phyloP scores from a whole-genome alignment of 2,329 filamentous ascomycete genomes.

The Clonostachys byssicola region DNA sequence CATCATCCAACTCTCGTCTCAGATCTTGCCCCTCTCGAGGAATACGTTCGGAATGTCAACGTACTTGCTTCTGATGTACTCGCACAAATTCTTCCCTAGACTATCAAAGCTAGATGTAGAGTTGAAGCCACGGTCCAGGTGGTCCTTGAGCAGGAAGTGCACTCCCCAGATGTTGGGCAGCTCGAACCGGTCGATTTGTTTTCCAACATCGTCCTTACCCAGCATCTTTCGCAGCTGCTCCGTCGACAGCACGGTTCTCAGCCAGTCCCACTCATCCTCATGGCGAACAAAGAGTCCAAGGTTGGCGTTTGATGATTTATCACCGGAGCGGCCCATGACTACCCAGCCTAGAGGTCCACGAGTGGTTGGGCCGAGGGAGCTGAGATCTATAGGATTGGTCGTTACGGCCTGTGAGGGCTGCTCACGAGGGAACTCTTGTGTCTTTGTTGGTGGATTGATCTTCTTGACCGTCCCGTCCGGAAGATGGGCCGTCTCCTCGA shows the following conservation, averaged over 20 bases:
- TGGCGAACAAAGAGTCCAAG: slow-evolving; percentile 36
- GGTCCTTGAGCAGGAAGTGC: slow-evolving; percentile 37
- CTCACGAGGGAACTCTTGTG: slow-evolving; percentile 5
- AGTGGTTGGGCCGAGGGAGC: slow-evolving; percentile 11
- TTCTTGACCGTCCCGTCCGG: slow-evolving; percentile 6
- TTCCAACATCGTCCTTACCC: slow-evolving; percentile 23
- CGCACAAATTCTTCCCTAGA: slow-evolving; percentile 19
- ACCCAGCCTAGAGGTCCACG: slow-evolving; percentile 17
- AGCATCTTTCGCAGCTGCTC: slow-evolving; percentile 26
- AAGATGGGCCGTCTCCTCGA: slow-evolving; percentile 7
- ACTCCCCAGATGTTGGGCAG: slow-evolving; percentile 24
- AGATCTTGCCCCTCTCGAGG: slow-evolving; percentile 15
- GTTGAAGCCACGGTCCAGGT: slow-evolving; percentile 33
- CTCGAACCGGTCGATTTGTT: slow-evolving; percentile 37
- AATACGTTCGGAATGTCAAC: slow-evolving; percentile 18
- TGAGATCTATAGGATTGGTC: slow-evolving; percentile 6
- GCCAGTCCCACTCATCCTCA: slow-evolving; percentile 37
- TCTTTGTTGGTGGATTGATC: slow-evolving; percentile 9
- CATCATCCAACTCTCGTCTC: neutral
- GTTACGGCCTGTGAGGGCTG: slow-evolving; percentile 13
- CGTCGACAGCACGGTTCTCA: slow-evolving; percentile 31
- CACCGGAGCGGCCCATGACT: slow-evolving; percentile 20
- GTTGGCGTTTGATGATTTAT: slow-evolving; percentile 35
- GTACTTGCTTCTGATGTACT: slow-evolving; percentile 18
- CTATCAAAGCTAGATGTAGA: slow-evolving; percentile 19